Evolutionary conservation across 2,329 filamentous ascomycete species (phyloP), one percentile per base, ranked within the genome.

Genomic region (Diaporthe citri): DNA sequence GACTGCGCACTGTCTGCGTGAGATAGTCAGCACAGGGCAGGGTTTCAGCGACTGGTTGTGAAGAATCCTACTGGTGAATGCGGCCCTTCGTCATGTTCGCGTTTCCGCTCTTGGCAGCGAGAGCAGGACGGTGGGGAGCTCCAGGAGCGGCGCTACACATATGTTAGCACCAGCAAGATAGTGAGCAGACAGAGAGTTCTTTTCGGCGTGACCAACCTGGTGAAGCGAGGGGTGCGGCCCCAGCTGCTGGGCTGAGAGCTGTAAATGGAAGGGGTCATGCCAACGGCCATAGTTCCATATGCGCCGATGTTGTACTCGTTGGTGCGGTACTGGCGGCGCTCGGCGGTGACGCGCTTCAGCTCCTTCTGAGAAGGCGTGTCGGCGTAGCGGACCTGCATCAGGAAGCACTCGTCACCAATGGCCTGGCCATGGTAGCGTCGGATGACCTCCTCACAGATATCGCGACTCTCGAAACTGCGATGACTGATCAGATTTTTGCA

Each of bases 291-390:
- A 75, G 90, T 92, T 76, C 91, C 91, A 79, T 93, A 93, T 57
- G 91, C 91, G 75, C 91, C 90, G 76, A 93, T 92, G 80, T 96
- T 96, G 86, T 98, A 98, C 87, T 98, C 97, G 74, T 97, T 97
- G 75, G 96, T 97, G 75, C 97, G 95, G 86, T 98, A 98, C 81
- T 97, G 95, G 76, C 97, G 95, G 74, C 96, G 95, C 83, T 98
- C 95, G 43, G 97, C 95, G 56, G 96, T 98, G 82, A 98, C 94
- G 78, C 97, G 94, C 89, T 99, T 99, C 79, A 99, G 89, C 82
- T 97, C 92, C 88, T 99, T 99, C 85, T 99, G 97, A 77, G 96
- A 94, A 73, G 97, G 95, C 51, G 97, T 99, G 82, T 99, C 97
- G 77, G 97, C 96, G 83, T 97, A 99, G 78, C 97, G 96, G 79